Evolutionary conservation across 345 rosid species (phyloP).

Genomic region (Eucalyptus erythrocorys): DNA sequence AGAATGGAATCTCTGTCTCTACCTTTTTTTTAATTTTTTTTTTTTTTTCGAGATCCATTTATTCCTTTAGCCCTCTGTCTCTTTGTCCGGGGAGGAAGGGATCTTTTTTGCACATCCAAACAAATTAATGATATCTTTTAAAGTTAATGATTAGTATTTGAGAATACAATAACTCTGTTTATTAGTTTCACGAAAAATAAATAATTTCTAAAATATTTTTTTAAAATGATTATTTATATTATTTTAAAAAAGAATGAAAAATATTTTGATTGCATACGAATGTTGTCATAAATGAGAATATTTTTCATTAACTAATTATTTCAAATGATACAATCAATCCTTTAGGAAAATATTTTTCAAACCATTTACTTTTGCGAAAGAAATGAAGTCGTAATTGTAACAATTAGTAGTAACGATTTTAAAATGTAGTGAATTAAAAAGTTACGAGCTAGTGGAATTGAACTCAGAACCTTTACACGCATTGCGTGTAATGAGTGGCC

Average conservation of each 20-base stretch:
- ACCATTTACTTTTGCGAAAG: too few relatives aligned
- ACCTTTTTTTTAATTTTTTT: background rate
- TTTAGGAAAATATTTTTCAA: too few relatives aligned
- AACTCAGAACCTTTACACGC: background rate
- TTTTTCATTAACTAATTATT: too few relatives aligned
- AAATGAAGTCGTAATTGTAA: background rate
- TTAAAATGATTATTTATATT: too few relatives aligned
- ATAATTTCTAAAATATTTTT: too few relatives aligned
- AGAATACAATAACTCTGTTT: background rate
- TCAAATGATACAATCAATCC: background rate
- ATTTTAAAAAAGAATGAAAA: too few relatives aligned
- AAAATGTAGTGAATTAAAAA: background rate
- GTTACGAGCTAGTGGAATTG: background rate
- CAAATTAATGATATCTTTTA: too few relatives aligned
- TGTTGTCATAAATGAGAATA: background rate
- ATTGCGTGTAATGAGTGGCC: background rate
- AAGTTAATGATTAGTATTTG: background rate
- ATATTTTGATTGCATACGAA: accelerated
- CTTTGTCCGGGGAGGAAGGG: background rate
- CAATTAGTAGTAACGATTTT: background rate
- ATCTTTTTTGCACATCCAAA: background rate
- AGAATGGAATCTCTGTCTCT: background rate
- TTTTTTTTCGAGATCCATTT: background rate
- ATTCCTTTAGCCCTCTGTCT: background rate
- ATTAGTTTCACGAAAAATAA: too few relatives aligned